A percentile compares a stretch with the other conserved stretches of the same genome.
These are phyloP conservation scores for Elsinoe perseae DNA, from an alignment of 2,329 filamentous ascomycete species.

Conservation along the genomic window DNA sequence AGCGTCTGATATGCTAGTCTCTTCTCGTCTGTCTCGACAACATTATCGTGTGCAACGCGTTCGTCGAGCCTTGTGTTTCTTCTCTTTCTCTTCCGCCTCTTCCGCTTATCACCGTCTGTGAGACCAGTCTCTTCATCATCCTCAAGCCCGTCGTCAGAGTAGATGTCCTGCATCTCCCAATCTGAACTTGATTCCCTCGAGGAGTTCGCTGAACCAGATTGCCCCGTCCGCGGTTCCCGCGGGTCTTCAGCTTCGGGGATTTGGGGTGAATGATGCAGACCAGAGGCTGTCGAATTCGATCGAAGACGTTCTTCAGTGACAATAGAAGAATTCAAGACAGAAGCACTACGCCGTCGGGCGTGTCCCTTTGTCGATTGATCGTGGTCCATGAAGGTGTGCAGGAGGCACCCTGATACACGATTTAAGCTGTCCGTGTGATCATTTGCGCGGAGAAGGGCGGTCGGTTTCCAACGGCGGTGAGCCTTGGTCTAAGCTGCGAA, in stretches of 20 bases:
- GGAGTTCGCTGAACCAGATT: conserved; percentile 17
- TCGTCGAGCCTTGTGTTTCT: conserved; percentile 63
- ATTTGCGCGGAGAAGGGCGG: conserved; percentile 9
- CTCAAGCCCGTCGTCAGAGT: conserved; percentile 60
- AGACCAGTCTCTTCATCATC: conserved; percentile 88
- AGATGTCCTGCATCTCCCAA: conserved; percentile 50
- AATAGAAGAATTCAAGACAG: conserved; percentile 11
- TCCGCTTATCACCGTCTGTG: conserved; percentile 62
- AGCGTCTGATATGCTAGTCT: conserved; percentile 69
- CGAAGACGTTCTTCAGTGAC: not conserved
- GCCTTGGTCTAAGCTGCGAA: not conserved
- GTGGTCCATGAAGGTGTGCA: conserved; percentile 14
- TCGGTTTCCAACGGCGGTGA: conserved; percentile 6
- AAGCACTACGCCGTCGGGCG: conserved; percentile 15
- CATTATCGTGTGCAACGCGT: conserved; percentile 54
- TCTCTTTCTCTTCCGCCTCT: conserved; percentile 56
- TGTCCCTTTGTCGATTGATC: conserved; percentile 15
- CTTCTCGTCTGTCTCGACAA: conserved; percentile 62
- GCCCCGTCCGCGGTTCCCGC: conserved; percentile 4
- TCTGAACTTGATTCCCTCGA: conserved; percentile 37
- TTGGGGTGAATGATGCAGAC: conserved; percentile 14
- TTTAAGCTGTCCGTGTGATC: conserved; percentile 4
- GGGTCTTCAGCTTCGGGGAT: conserved; percentile 29
- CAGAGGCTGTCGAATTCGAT: conserved; percentile 17
- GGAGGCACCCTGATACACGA: conserved; percentile 4